These are phyloP conservation scores for Calocera cornea DNA, from an alignment of 768 basidiomycete species.

Conservation along the genomic window DNA sequence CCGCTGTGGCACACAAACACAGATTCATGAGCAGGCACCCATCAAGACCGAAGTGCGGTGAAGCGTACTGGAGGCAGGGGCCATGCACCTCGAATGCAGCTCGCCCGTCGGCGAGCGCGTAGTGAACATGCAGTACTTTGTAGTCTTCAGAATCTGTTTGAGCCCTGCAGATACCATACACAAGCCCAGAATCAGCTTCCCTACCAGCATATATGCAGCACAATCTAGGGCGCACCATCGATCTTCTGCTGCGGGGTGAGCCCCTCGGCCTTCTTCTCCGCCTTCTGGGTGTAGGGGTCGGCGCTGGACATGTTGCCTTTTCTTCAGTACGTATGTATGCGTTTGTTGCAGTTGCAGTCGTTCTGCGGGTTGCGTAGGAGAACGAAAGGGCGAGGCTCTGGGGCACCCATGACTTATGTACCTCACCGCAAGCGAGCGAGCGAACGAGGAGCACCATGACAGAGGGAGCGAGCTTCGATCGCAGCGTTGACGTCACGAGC, in stretches of 20 bases:
- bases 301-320: slow-evolving; percentile 18
- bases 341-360: too few species aligned
- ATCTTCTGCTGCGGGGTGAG: slow-evolving; percentile 54
- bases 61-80: slow-evolving; percentile 32
- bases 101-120: slow-evolving; percentile 53
- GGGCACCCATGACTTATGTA: too few species aligned
- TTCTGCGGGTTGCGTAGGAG: too few species aligned
- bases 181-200: neutral
- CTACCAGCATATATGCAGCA: neutral
- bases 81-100: slow-evolving; percentile 73
- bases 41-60: neutral
- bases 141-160: slow-evolving; percentile 47
- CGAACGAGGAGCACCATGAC: too few species aligned
- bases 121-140: slow-evolving; percentile 63
- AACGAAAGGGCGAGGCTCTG: too few species aligned
- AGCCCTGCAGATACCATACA: slow-evolving; percentile 34
- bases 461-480: too few species aligned
- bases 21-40: neutral
- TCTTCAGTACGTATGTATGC: neutral
- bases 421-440: too few species aligned
- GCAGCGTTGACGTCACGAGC: too few species aligned
- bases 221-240: slow-evolving; percentile 30
- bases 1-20: slow-evolving; percentile 6
- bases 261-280: slow-evolving; percentile 37
- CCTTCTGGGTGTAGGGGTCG: slow-evolving; percentile 60